Conservation (phyloP, 495 filamentous ascomycete genomes). For the Neurospora discreta region DNA sequence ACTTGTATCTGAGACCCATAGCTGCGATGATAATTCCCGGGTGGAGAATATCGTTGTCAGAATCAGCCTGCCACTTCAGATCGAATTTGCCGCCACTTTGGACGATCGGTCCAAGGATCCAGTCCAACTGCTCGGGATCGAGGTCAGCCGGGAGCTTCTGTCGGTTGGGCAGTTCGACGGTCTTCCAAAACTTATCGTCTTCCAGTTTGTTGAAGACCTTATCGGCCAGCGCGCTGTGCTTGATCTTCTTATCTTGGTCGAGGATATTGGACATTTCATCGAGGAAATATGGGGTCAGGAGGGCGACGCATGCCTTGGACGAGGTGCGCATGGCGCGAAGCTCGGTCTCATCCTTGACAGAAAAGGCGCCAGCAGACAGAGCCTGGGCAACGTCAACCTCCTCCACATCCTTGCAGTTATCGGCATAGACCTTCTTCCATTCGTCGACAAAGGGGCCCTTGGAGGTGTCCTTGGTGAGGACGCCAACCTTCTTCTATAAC, state of each 20-base stretch:
- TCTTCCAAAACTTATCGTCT: slow-evolving; percentile 83
- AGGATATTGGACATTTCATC: slow-evolving; percentile 95
- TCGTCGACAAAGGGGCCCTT: slow-evolving; percentile 88
- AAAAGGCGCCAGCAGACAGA: slow-evolving; percentile 70
- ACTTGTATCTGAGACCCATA: slow-evolving; percentile 87
- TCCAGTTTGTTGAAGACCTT: slow-evolving; percentile 87
- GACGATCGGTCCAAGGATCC: slow-evolving; percentile 81
- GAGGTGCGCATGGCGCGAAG: slow-evolving; percentile 88
- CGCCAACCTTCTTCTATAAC: slow-evolving; percentile 72
- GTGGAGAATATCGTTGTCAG: slow-evolving; percentile 78
- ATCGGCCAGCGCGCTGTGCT: slow-evolving; percentile 68
- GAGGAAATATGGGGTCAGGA: slow-evolving; percentile 89
- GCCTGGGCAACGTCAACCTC: slow-evolving; percentile 78
- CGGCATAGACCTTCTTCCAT: slow-evolving; percentile 74
- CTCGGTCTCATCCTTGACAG: slow-evolving; percentile 95
- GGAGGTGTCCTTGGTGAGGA: slow-evolving; percentile 71
- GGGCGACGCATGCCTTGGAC: slow-evolving; percentile 79
- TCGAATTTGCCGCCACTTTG: slow-evolving; percentile 96
- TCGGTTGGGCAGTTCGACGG: slow-evolving; percentile 52
- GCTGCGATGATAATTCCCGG: slow-evolving; percentile 84
- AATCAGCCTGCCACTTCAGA: slow-evolving; percentile 59
- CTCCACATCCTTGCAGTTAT: slow-evolving; percentile 71
- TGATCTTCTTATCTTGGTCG: slow-evolving; percentile 92
- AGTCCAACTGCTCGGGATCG: slow-evolving; percentile 85
- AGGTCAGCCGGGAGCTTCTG: slow-evolving; percentile 77